Conservation (phyloP, 106 monocot genomes). For the Chionographis japonica region DNA sequence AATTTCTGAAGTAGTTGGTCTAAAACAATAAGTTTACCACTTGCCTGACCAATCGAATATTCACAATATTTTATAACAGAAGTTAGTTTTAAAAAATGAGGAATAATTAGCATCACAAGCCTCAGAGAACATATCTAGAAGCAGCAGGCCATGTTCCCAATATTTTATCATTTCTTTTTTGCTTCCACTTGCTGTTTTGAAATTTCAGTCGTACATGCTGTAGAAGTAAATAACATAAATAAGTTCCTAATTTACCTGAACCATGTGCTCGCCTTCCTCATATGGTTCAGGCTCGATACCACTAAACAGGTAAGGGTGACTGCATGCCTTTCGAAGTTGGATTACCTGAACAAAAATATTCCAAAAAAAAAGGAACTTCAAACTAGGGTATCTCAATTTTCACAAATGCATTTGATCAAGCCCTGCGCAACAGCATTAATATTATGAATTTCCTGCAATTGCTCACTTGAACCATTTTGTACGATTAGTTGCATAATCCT, state of each 20-base stretch:
- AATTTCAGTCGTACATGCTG: background rate
- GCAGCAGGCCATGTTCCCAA: no score
- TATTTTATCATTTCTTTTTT: no score
- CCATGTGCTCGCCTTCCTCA: conserved; percentile 91
- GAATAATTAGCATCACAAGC: no score
- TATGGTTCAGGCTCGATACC: conserved; percentile 99
- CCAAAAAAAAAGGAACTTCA: background rate
- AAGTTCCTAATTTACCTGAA: conserved; percentile 42
- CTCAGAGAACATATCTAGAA: no score
- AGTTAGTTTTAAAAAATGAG: background rate
- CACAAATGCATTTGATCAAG: no score
- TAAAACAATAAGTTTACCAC: conserved; percentile 81
- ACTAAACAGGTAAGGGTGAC: conserved; percentile 93
- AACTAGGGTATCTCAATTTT: background rate
- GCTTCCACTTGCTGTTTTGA: no score
- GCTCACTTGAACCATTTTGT: no score
- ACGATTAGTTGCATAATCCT: no score
- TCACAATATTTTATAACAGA: conserved; percentile 1
- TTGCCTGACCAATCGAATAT: conserved; percentile 50
- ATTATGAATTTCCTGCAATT: no score
- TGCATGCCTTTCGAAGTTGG: conserved; percentile 94
- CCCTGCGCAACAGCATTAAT: no score
- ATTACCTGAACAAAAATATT: conserved; percentile 54
- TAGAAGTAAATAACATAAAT: background rate
- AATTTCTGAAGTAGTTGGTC: conserved; percentile 81